Base-by-base conservation (phyloP, 2,329 filamentous ascomycete genomes). In the Periconia sp. region DNA sequence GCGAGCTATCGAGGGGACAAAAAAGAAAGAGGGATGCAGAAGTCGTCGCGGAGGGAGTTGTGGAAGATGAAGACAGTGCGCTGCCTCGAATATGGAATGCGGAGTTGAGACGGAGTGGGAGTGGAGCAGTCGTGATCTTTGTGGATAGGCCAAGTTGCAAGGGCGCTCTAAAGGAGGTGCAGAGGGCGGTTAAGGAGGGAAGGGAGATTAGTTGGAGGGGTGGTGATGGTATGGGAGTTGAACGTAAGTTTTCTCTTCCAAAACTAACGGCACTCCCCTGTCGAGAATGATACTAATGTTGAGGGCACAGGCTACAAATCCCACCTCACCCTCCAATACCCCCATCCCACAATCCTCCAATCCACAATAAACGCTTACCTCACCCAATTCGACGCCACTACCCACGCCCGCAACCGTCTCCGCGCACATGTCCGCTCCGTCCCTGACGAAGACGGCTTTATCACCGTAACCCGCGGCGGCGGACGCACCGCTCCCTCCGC, bases 391-490 rank as follows among this genome's bases (percentile, higher is more conserved):
- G 68, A 71, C 18, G 69, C 87, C 78, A 73, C 81, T 64, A 73
- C 89, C 77, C 73, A 88, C 81, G 77, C 83, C 69, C 72, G 86
- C 77, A 70, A 85, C 77, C 56, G 79, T 63, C 53, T 85, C 75
- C 73, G 79, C 76, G 64, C 87, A 73, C 65, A 81, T 41, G 75
- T 86, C 48, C 84, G 89, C 48, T 86, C 87, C 56, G 85, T 90
- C 60, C 90, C 92, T 0, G 94, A 99, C 68, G 92, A 90, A 63
- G 94, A 99, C 69, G 94, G 94, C 2, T 99, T 99, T 67, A 81
- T 97, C 35, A 97, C 92, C 3, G 94, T 99, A 17, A 88, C 86
- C 1, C 81, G 88, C 40, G 91, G 91, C 18, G 88, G 88, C 26
- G 46, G 61, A 1, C 79, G 80, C 46, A 79, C 79, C 5, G 87